phyloP scores from a whole-genome alignment of 495 filamentous ascomycete genomes.

The Penicillium paradoxum region DNA sequence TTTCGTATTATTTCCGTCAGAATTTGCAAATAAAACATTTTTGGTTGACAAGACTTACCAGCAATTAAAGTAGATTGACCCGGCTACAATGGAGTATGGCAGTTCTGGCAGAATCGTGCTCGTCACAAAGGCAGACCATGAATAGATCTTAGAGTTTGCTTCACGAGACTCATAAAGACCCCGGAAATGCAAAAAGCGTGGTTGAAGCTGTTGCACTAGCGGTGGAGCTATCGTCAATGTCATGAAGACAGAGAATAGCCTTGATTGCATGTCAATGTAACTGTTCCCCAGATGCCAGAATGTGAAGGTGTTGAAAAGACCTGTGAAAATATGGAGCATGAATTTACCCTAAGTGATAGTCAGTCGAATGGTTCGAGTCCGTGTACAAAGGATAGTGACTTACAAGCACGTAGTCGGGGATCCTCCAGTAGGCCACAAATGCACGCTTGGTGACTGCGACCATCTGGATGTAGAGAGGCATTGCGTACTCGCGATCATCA shows the following conservation, averaged over 20 bases:
- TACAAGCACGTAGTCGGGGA: slow-evolving; percentile 53
- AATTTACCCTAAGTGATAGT: slow-evolving; percentile 46
- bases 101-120: slow-evolving; percentile 48
- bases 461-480: slow-evolving; percentile 53
- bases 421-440: slow-evolving; percentile 57
- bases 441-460: slow-evolving; percentile 44
- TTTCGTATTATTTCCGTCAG: no score
- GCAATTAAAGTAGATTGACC: slow-evolving; percentile 52
- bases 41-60: slow-evolving; percentile 39
- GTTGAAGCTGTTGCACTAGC: slow-evolving; percentile 57
- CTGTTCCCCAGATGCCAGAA: slow-evolving; percentile 58
- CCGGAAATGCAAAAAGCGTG: slow-evolving; percentile 43
- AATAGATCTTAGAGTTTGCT: slow-evolving; percentile 49
- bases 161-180: slow-evolving; percentile 46
- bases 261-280: slow-evolving; percentile 57
- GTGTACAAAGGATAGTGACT: not conserved
- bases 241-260: slow-evolving; percentile 70
- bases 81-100: slow-evolving; percentile 48
- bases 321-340: slow-evolving; percentile 58
- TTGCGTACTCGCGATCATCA: slow-evolving; percentile 54
- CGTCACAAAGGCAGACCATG: slow-evolving; percentile 46
- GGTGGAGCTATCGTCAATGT: slow-evolving; percentile 59
- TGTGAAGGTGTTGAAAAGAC: slow-evolving; percentile 61
- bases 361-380: not conserved
- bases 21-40: not conserved